These are phyloP conservation scores for Podospora anserina DNA, from an alignment of 495 filamentous ascomycete genomes.

Conservation along the genomic window DNA sequence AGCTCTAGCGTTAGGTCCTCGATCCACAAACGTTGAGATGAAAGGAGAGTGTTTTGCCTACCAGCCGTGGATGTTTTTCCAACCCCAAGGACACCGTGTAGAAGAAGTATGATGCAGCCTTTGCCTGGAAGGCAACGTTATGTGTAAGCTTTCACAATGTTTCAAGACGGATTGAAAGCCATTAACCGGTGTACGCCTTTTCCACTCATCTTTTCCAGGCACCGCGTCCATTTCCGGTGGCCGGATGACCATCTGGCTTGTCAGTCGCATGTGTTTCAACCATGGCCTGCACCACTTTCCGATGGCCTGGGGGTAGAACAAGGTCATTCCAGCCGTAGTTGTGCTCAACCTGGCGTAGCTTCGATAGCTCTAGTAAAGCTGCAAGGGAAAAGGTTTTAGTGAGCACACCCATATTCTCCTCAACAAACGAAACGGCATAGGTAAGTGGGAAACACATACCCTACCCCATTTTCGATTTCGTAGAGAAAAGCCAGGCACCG, in stretches of 20 bases:
- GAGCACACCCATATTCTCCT: neutral
- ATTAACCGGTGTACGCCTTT: too few relatives aligned
- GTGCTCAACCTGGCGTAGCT: constrained; percentile 20
- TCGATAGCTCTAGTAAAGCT: constrained; percentile 26
- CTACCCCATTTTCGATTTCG: constrained; percentile 41
- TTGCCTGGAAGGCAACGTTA: constrained; percentile 31
- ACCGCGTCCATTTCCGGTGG: constrained; percentile 17
- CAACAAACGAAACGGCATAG: too few relatives aligned
- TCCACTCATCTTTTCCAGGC: constrained; percentile 18
- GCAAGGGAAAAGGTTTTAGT: neutral
- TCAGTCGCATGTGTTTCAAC: constrained; percentile 30
- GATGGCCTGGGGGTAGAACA: constrained; percentile 32
- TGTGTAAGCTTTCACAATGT: neutral
- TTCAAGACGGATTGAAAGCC: too few relatives aligned
- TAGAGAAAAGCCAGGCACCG: constrained; percentile 40
- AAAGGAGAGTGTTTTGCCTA: neutral
- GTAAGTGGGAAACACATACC: neutral
- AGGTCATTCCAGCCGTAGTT: constrained; percentile 32
- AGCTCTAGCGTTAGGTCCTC: neutral
- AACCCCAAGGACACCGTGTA: constrained; percentile 46
- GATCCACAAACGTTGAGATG: neutral
- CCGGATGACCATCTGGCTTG: neutral
- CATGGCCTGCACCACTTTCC: constrained; percentile 36
- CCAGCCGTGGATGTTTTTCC: constrained; percentile 44
- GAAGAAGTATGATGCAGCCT: constrained; percentile 41